Evolutionary conservation across 495 filamentous ascomycete species (phyloP), one percentile per base, ranked within the genome.

Genomic region (Penicillium lagena): DNA sequence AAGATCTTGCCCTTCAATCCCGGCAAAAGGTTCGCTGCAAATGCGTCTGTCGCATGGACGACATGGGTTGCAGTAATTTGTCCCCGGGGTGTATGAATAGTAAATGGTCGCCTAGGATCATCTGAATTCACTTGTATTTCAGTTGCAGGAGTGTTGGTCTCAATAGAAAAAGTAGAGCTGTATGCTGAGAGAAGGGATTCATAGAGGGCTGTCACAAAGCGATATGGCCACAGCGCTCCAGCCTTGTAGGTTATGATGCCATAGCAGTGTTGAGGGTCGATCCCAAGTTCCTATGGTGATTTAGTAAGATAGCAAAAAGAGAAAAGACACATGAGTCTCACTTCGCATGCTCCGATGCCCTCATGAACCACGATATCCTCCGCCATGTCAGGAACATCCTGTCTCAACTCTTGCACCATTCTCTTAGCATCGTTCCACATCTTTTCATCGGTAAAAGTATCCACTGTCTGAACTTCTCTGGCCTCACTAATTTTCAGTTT

Each of bases 31-130:
- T 74, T 64, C 0, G 69, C 46, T 7, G 70, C 58, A 47, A 67
- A 68, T 29, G 55, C 75, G 42, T 78, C 76, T 17, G 70, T 77
- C 15, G 71, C 67, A 50, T 73, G 70, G n/a, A 80, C 46, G 28
- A 78, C 46, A 37, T 71, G 61, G 12, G 43, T 53, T 7, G 73
- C 62, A 8, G 46, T 46, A 35, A 73, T 66, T 7, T 31, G 35
- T 10, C 70, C 68, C 7, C 62, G 61, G 0, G 55, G 29, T 0
- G 72, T 75, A 1, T 42, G 40, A 10, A 73, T 40, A 27, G 47
- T 45, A 45, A 64, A 75, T 2, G 58, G 54, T 12, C 44, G 9
- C 11, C 36, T 15, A 7, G 43, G 5, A n/a, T 40, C 45, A 37
- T 30, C 37, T 27, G 29, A 31, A 0, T 38, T 45, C 11, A 58